phyloP scores from a whole-genome alignment of 2,329 filamentous ascomycete species.

The Pseudocercospora fuligena region DNA sequence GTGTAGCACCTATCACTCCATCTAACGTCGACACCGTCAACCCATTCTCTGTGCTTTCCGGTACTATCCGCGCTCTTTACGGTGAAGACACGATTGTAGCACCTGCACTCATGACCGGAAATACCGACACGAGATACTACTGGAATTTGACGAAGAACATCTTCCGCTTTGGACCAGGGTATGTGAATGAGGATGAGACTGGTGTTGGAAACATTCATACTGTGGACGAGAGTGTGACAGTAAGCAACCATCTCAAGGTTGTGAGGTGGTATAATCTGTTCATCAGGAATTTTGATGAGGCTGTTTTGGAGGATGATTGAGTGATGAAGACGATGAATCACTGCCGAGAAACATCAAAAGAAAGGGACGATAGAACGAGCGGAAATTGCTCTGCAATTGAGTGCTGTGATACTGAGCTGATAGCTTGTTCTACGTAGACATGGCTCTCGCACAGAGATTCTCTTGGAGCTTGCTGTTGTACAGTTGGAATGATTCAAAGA shows the following conservation, averaged over 20 bases:
- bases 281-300: slow-evolving; percentile 53
- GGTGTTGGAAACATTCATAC: slow-evolving; percentile 42
- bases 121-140: slow-evolving; percentile 43
- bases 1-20: slow-evolving; percentile 43
- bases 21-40: slow-evolving; percentile 42
- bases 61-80: slow-evolving; percentile 51
- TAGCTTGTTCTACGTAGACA: too few species aligned
- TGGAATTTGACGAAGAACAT: slow-evolving; percentile 44
- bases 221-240: slow-evolving; percentile 41
- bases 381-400: too few species aligned
- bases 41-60: slow-evolving; percentile 44
- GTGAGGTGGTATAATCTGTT: slow-evolving; percentile 51
- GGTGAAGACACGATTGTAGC: slow-evolving; percentile 46
- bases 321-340: not conserved
- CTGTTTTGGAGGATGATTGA: slow-evolving; percentile 36
- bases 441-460: too few species aligned
- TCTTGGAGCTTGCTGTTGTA: too few species aligned
- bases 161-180: slow-evolving; percentile 44
- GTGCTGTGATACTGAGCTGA: too few species aligned
- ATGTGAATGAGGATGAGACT: slow-evolving; percentile 35
- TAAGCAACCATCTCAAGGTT: slow-evolving; percentile 50
- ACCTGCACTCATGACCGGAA: slow-evolving; percentile 45
- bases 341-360: not conserved
- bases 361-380: too few species aligned
- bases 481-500: not conserved